These are phyloP conservation scores for Solanum lycopersicoides DNA, from an alignment of 257 asterid genomes.

Conservation along the genomic window DNA sequence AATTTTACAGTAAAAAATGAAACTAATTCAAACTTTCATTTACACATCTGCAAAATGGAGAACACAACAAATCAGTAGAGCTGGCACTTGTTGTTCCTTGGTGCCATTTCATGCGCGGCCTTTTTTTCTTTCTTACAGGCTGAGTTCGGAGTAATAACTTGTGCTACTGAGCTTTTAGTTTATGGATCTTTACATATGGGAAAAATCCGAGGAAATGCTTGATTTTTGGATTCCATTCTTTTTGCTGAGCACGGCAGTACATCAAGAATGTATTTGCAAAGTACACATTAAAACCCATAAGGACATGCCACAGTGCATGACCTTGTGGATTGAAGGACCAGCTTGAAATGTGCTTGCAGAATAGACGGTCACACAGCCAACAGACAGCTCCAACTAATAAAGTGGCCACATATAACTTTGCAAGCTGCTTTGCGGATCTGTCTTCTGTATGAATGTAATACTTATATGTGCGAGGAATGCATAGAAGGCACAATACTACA, in stretches of 20 bases:
- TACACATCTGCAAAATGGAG: neutral
- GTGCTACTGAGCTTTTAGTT: conserved; percentile 63
- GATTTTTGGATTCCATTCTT: conserved; percentile 76
- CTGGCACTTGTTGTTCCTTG: conserved; percentile 15
- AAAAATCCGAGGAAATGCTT: conserved; percentile 42
- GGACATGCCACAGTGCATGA: conserved; percentile 82
- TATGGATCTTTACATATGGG: conserved; percentile 73
- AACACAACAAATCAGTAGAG: neutral
- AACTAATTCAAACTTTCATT: neutral
- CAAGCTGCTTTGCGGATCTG: conserved; percentile 62
- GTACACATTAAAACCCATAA: conserved; percentile 87
- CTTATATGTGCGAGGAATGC: conserved; percentile 88
- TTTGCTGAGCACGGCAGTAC: conserved; percentile 93
- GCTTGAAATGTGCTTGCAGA: conserved; percentile 40
- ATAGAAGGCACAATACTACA: conserved; percentile 80
- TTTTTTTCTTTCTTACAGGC: neutral
- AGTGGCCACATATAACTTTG: conserved; percentile 57
- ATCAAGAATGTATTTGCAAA: conserved; percentile 76
- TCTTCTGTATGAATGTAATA: conserved; percentile 79
- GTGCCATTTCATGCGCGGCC: conserved; percentile 2
- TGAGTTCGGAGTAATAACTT: neutral
- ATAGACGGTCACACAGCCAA: conserved; percentile 67
- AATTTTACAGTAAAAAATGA: neutral
- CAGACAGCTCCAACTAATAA: conserved; percentile 41
- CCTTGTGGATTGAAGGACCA: conserved; percentile 85